Evolutionary conservation across 2,329 filamentous ascomycete species (phyloP), one percentile per base, ranked within the genome.

Genomic region (Nigrograna mackinnonii): DNA sequence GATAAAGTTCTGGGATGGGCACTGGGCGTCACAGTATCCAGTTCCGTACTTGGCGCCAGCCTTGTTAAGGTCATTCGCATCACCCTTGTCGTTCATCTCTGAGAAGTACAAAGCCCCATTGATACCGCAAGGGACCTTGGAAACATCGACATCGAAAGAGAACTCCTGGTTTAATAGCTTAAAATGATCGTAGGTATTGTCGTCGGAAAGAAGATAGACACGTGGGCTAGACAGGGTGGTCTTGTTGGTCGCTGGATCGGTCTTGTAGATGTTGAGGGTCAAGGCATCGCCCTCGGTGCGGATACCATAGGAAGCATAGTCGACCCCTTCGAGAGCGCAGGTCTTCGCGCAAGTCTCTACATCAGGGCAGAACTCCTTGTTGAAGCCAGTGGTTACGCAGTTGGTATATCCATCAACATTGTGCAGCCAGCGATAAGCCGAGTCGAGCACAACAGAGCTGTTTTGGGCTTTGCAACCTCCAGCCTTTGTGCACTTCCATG

Each of bases 51-150:
- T 74, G 49, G 79, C 78, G 22, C 67, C 67, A 24, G 67, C 67
- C 54, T 50, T 67, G 0, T 72, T 61, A 51, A 74, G 77, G 41
- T 62, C 63, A 20, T 71, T 57, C 35, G 71, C 50, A 24, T 81
- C 83, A 51, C 84, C 85, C 53, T 83, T 78, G 6, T 72, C 68
- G 6, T 78, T 72, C 80, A 85, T 85, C 52, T 75, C 67, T 5
- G 76, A 69, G 32, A 85, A 43, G 28, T 46, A 50, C 17, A 47
- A 16, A 24, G 50, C 52, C 32, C 83, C 84, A 63, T 88, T 87
- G 41, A 87, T 69, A 35, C 85, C 85, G 56, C 85, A 87, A 37
- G 78, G 77, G 12, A 85, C 69, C 43, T 76, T 74, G 17, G 81
- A 84, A 22, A 85, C 48, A 20, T 59, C 57, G n/a, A 60, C 50